These are phyloP conservation scores for Anaeramoeba flamelloides DNA, from an alignment of 78 protist genomes.

Conservation along the genomic window DNA sequence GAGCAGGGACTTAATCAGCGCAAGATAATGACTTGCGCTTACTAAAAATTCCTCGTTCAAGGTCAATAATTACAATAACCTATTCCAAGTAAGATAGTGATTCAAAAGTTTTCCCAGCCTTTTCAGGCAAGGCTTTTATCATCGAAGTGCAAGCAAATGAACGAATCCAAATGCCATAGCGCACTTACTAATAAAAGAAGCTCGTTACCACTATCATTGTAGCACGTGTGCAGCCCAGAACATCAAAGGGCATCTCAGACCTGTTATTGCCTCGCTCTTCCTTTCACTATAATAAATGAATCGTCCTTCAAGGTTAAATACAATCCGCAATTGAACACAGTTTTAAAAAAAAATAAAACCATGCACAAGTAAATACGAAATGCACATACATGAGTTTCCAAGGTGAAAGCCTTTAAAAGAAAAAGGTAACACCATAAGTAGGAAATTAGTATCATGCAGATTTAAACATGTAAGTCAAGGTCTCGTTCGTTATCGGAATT, in stretches of 20 bases:
- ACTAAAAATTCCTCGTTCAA: constrained; percentile 71
- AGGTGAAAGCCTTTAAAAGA: neutral
- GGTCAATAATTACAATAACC: constrained; percentile 59
- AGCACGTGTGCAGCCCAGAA: constrained; percentile 77
- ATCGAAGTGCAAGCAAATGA: neutral
- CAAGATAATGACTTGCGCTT: constrained; percentile 58
- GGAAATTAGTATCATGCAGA: neutral
- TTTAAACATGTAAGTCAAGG: constrained; percentile 62
- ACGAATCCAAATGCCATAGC: neutral
- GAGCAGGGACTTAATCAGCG: constrained; percentile 75
- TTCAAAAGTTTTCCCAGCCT: constrained; percentile 45
- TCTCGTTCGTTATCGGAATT: constrained; percentile 87
- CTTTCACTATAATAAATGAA: constrained; percentile 11
- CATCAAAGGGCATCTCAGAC: constrained; percentile 80
- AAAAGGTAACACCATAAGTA: neutral
- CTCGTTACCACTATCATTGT: constrained; percentile 47
- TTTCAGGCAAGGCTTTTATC: neutral
- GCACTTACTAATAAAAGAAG: neutral
- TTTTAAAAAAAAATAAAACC: neutral
- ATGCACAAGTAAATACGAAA: constrained; percentile 5
- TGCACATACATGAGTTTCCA: neutral
- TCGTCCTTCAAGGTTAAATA: constrained; percentile 49
- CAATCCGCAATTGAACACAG: neutral
- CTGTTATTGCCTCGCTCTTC: constrained; percentile 64
- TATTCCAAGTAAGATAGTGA: constrained; percentile 43